phyloP scores from a whole-genome alignment of 345 rosid genomes.

The Odontarrhena argentea region DNA sequence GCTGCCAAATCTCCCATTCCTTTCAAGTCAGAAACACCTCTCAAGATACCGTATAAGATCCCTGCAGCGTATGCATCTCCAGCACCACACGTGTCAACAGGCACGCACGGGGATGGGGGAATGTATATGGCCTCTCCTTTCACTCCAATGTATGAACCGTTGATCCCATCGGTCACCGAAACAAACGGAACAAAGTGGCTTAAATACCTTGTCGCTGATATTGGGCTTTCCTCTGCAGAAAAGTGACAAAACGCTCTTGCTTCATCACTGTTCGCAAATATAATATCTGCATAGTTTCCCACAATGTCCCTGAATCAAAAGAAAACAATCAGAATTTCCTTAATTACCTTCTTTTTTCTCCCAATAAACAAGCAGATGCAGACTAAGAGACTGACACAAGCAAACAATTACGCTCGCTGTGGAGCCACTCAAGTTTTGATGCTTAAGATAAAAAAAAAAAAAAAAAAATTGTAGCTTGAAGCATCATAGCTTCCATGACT shows the following conservation, averaged over 20 bases:
- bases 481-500: conserved; percentile 18
- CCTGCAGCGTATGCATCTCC: conserved; percentile 98
- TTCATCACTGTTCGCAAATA: conserved; percentile 87
- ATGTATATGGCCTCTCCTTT: conserved; percentile 95
- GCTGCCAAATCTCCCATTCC: conserved; percentile 86
- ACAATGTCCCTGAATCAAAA: conserved; percentile 70
- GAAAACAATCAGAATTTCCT: not conserved
- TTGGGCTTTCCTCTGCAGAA: conserved; percentile 64
- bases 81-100: conserved; percentile 87
- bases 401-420: not conserved
- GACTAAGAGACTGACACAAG: not conserved
- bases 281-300: conserved; percentile 74
- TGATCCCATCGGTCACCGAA: conserved; percentile 85
- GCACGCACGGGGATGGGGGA: conserved; percentile 81
- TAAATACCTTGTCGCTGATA: conserved; percentile 77
- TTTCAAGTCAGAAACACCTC: conserved; percentile 74
- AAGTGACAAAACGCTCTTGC: conserved; percentile 88
- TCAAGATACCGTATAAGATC: conserved; percentile 72
- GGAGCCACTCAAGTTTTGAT: not conserved
- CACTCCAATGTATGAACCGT: conserved; percentile 87
- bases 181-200: conserved; percentile 91
- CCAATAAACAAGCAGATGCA: not conserved
- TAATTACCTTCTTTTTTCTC: not conserved
- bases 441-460: not conserved
- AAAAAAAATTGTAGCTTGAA: not conserved